Conservation (phyloP, 2,329 filamentous ascomycete genomes). For the Beauveria brongniartii region DNA sequence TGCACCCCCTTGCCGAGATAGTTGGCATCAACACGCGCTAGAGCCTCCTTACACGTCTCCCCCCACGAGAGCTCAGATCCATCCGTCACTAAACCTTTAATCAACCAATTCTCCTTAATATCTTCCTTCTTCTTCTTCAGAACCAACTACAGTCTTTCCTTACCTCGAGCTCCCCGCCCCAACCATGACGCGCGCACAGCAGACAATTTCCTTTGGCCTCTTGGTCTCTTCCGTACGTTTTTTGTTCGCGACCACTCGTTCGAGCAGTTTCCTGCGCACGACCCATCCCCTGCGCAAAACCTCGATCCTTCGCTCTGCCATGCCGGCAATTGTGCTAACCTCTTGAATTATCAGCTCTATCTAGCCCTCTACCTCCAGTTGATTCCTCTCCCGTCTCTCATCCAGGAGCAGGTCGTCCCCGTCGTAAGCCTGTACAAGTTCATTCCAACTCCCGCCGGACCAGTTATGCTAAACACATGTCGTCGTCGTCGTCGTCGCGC, state of each 20-base stretch:
- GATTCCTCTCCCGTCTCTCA: conserved; percentile 65
- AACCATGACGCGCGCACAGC: conserved; percentile 88
- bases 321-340: conserved; percentile 13
- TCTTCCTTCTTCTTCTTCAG: background rate
- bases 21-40: conserved; percentile 9
- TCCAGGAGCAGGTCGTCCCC: conserved; percentile 82
- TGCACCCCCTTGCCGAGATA: conserved; percentile 8
- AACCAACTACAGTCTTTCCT: conserved; percentile 12
- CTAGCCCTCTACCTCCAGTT: conserved; percentile 77
- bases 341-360: conserved; percentile 59
- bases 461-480: background rate
- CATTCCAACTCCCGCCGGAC: background rate
- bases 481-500: background rate
- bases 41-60: conserved; percentile 10
- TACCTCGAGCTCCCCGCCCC: conserved; percentile 3
- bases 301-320: background rate
- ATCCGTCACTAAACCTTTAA: background rate
- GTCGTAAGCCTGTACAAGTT: conserved; percentile 53
- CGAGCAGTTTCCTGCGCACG: background rate
- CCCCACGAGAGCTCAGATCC: background rate
- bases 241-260: background rate
- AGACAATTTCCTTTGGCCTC: conserved; percentile 82
- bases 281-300: background rate
- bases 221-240: conserved; percentile 71
- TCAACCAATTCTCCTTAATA: background rate